Base-by-base conservation (phyloP, 352 stramenopile genomes). In the Hyaloperonospora brassicae region DNA sequence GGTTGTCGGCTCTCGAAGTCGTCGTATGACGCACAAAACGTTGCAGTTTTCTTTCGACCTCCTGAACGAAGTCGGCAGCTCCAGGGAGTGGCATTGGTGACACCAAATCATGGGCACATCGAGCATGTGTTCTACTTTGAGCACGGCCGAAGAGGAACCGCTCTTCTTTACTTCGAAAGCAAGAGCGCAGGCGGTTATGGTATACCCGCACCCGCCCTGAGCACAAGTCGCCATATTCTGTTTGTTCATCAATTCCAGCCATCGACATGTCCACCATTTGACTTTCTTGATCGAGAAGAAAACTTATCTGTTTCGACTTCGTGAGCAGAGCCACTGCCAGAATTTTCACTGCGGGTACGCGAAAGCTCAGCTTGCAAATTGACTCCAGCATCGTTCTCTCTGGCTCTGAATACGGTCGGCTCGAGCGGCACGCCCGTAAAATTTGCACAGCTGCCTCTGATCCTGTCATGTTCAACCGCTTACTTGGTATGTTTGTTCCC, bases 361-460 rank as follows among this genome's bases (percentile, higher is more conserved):
- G 67, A 24, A 67, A 77, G 10, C 54, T 51, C 39, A 78, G 66
- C 14, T 39, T 30, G 23, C 48, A 57, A 10, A 83, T 35, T 3
- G 66, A 60, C 8, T 41, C 0, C 8, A 83, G 42, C 10, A 55
- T 24, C 0, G 52, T 41, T 23, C 38, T 60, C 23, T 80, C 70
- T 13, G 35, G 25, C 56, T 68, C 0, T n/a, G n/a, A n/a, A n/a
- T n/a, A n/a, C n/a, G n/a, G n/a, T n/a, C n/a, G n/a, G n/a, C n/a
- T n/a, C n/a, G 62, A 65, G 9, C 52, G 52, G 39, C 72, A 84
- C 2, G 63, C 60, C 54, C 62, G 65, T n/a, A 84, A 41, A 25
- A 72, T 47, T 25, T 76, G 56, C 13, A 84, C n/a, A n/a, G n/a
- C n/a, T n/a, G n/a, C n/a, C n/a, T n/a, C n/a, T n/a, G n/a, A n/a